These are phyloP conservation scores for Phytophthora crassamura DNA, from an alignment of 352 stramenopile genomes.

Conservation along the genomic window DNA sequence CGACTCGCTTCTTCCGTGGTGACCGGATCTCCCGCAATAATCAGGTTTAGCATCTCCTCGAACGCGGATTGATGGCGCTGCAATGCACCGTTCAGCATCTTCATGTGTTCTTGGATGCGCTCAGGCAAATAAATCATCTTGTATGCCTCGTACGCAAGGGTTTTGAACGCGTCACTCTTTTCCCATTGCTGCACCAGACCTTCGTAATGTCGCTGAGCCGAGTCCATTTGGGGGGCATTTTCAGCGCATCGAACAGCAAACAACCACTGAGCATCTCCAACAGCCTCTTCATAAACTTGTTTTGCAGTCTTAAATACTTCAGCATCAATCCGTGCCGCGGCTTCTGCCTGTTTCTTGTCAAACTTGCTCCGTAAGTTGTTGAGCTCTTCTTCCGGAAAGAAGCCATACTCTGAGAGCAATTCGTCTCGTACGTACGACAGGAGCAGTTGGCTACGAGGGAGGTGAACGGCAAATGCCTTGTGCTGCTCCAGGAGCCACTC, in stretches of 20 bases:
- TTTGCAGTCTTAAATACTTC: not conserved
- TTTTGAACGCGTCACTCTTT: not conserved
- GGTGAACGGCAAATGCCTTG: not conserved
- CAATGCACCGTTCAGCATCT: not conserved
- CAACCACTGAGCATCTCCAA: constrained; percentile 7
- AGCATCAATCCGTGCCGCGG: not conserved
- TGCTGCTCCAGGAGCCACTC: constrained; percentile 27
- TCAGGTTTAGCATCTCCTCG: not conserved
- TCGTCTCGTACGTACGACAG: not conserved
- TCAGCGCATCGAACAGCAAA: constrained; percentile 16
- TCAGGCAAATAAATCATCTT: constrained; percentile 21
- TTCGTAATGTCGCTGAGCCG: not conserved
- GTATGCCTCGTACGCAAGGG: not conserved
- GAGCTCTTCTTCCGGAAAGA: constrained; percentile 18
- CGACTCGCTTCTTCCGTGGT: not conserved
- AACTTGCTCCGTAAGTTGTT: not conserved
- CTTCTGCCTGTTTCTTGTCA: not conserved
- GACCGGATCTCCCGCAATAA: constrained; percentile 1
- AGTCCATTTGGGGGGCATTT: constrained; percentile 13
- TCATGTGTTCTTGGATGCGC: constrained; percentile 27
- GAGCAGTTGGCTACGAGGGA: not conserved
- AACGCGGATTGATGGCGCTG: not conserved
- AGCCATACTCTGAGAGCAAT: constrained; percentile 15
- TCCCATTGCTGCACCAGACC: constrained; percentile 5
- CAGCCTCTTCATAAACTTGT: not conserved